These are phyloP conservation scores for Leccinum rimulosum DNA, from an alignment of 768 basidiomycete genomes.

Conservation along the genomic window DNA sequence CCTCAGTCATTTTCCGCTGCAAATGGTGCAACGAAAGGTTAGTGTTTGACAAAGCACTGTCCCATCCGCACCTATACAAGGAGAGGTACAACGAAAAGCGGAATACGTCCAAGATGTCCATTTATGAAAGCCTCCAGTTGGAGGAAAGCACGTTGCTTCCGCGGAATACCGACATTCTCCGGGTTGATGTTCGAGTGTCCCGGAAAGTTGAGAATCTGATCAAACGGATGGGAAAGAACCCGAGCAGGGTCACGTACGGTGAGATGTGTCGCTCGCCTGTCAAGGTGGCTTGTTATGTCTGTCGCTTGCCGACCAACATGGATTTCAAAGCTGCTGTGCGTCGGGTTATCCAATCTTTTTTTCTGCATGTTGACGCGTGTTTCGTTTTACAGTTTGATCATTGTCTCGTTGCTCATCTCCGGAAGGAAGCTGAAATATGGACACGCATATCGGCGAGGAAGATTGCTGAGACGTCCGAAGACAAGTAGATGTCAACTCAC, in stretches of 20 bases:
- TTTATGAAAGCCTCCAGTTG: not conserved
- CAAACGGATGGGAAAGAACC: constrained; percentile 8
- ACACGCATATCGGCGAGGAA: constrained; percentile 1
- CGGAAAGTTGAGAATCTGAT: constrained; percentile 12
- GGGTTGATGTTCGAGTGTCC: constrained; percentile 4
- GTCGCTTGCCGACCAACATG: constrained; percentile 1
- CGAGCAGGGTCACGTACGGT: not conserved
- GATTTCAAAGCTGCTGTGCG: constrained; percentile 7
- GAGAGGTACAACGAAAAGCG: not conserved
- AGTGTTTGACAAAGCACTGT: constrained; percentile 8
- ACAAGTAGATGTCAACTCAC: not conserved
- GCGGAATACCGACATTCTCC: constrained; percentile 2
- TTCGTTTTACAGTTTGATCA: constrained; percentile 6
- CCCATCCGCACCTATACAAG: constrained; percentile 7
- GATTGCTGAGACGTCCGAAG: not conserved
- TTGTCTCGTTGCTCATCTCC: constrained; percentile 2
- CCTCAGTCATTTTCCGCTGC: constrained; percentile 13
- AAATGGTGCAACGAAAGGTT: not conserved
- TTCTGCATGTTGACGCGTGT: not conserved
- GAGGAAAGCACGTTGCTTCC: not conserved
- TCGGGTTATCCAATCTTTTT: not conserved
- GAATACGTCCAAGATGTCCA: not conserved
- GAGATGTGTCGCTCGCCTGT: constrained; percentile 3
- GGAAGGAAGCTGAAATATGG: constrained; percentile 1
- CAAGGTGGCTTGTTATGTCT: constrained; percentile 8